phyloP scores from a whole-genome alignment of 2,329 filamentous ascomycete species.

The Neonectria neomacrospora region DNA sequence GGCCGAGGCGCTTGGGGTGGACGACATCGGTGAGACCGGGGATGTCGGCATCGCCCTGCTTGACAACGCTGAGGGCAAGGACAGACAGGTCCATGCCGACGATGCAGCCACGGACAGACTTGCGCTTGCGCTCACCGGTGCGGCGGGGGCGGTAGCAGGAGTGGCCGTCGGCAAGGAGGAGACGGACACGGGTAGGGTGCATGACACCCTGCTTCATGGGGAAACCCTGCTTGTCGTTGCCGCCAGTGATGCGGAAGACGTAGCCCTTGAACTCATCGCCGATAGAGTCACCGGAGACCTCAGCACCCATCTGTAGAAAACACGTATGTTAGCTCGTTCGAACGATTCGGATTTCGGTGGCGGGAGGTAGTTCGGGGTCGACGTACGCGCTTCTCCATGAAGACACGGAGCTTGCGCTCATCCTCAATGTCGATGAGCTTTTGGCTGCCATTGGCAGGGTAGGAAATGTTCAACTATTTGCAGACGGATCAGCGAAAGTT shows the following conservation, averaged over 20 bases:
- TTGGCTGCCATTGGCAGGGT: slow-evolving; percentile 99
- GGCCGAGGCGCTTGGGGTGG: slow-evolving; percentile 98
- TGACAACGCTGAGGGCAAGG: slow-evolving; percentile 93
- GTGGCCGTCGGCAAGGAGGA: slow-evolving; percentile 96
- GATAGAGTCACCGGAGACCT: slow-evolving; percentile 93
- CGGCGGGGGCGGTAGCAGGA: slow-evolving; percentile 99
- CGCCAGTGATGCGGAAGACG: slow-evolving; percentile 98
- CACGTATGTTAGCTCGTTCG: slow-evolving; percentile 48
- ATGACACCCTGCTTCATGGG: slow-evolving; percentile 99
- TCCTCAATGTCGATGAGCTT: slow-evolving; percentile 99
- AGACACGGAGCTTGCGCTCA: slow-evolving; percentile 98
- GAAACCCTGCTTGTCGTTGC: slow-evolving; percentile 99
- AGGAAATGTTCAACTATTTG: slow-evolving; percentile 73
- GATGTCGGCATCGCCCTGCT: slow-evolving; percentile 95
- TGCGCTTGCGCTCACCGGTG: slow-evolving; percentile 98
- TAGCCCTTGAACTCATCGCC: slow-evolving; percentile 99
- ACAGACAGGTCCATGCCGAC: slow-evolving; percentile 96
- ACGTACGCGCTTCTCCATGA: slow-evolving; percentile 96
- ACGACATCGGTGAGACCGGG: slow-evolving; percentile 97
- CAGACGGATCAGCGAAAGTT: slow-evolving; percentile 47
- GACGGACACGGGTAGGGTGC: slow-evolving; percentile 97
- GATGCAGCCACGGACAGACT: slow-evolving; percentile 99
- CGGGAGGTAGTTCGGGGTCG: slow-evolving; percentile 30
- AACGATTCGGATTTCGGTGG: slow-evolving; percentile 24
- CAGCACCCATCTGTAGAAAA: slow-evolving; percentile 78